Percentiles rank a stretch among this genome's conserved stretches.
Evolutionary conservation across 768 basidiomycete genomes (phyloP).

Genomic region (Pisolithus sp.): DNA sequence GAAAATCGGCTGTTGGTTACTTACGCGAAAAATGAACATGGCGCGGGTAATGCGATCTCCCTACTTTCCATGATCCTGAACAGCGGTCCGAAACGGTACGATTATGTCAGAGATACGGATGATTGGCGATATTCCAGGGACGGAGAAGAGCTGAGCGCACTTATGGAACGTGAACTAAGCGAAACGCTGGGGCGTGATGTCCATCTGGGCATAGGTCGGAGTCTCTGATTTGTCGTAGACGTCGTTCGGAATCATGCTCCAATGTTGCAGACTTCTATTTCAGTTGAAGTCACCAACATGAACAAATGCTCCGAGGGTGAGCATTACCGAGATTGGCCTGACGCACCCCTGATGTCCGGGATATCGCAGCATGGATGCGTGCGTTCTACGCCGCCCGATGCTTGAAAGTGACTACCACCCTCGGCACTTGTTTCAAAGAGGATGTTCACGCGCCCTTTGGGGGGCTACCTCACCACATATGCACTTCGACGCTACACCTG

Average conservation of each 20-base stretch:
- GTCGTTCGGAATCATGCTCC: conserved; percentile 1
- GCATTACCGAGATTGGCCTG: too few relatives aligned
- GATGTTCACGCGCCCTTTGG: too few relatives aligned
- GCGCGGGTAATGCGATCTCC: too few relatives aligned
- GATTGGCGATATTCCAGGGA: conserved; percentile 79
- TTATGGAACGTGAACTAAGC: conserved; percentile 69
- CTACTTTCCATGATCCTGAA: not conserved
- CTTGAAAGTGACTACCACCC: too few relatives aligned
- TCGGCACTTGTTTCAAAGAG: too few relatives aligned
- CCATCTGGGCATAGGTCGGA: conserved; percentile 22
- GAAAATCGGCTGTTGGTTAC: not conserved
- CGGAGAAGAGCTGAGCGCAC: conserved; percentile 46
- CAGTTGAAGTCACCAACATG: too few relatives aligned
- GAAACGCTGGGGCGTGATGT: conserved; percentile 31
- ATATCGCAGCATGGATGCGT: too few relatives aligned
- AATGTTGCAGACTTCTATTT: not conserved
- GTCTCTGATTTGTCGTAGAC: conserved; percentile 19
- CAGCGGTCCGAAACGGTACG: conserved; percentile 92
- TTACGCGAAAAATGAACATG: not conserved
- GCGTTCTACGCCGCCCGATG: too few relatives aligned
- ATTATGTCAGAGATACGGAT: conserved; percentile 50
- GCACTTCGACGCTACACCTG: too few relatives aligned
- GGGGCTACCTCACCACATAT: too few relatives aligned
- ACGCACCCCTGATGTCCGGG: too few relatives aligned
- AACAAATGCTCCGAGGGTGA: too few relatives aligned